These are phyloP conservation scores for Trichoderma simmonsii DNA, from an alignment of 2,329 filamentous ascomycete species.

Conservation along the genomic window DNA sequence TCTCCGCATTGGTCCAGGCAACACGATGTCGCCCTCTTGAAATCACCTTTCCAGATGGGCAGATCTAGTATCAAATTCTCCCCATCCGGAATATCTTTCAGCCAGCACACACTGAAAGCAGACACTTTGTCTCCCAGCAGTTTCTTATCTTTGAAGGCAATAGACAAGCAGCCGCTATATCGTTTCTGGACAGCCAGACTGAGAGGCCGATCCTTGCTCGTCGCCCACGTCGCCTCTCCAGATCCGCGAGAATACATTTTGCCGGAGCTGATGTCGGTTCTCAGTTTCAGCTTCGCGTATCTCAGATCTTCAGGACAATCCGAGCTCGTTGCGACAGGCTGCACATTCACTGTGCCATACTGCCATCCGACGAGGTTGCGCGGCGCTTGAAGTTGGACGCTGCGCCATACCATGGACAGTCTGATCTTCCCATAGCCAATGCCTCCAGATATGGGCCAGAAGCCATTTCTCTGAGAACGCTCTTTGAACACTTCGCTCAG, in stretches of 20 bases:
- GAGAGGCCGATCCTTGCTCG: constrained; percentile 42
- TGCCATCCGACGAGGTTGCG: constrained; percentile 64
- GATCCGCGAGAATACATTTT: constrained; percentile 52
- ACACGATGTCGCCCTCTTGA: constrained; percentile 45
- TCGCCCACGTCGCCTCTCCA: constrained; percentile 49
- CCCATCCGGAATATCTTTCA: constrained; percentile 67
- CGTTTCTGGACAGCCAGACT: constrained; percentile 58
- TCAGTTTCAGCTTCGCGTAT: constrained; percentile 53
- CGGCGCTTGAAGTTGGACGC: constrained; percentile 61
- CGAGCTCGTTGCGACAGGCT: constrained; percentile 45
- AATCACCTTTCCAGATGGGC: constrained; percentile 62
- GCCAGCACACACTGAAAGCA: constrained; percentile 65
- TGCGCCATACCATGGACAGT: constrained; percentile 71
- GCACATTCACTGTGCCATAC: constrained; percentile 65
- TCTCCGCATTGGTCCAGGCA: constrained; percentile 45
- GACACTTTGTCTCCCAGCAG: constrained; percentile 31
- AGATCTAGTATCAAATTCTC: constrained; percentile 57
- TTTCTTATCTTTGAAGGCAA: constrained; percentile 46
- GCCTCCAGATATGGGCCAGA: constrained; percentile 66
- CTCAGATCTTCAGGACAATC: constrained; percentile 46
- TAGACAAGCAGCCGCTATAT: constrained; percentile 54
- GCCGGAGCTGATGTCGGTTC: constrained; percentile 54
- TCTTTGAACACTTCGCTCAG: constrained; percentile 60
- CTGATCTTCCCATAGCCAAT: constrained; percentile 68
- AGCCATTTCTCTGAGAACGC: constrained; percentile 61